phyloP scores from a whole-genome alignment of 2,329 filamentous ascomycete species.

The Penicillium vulpinum region DNA sequence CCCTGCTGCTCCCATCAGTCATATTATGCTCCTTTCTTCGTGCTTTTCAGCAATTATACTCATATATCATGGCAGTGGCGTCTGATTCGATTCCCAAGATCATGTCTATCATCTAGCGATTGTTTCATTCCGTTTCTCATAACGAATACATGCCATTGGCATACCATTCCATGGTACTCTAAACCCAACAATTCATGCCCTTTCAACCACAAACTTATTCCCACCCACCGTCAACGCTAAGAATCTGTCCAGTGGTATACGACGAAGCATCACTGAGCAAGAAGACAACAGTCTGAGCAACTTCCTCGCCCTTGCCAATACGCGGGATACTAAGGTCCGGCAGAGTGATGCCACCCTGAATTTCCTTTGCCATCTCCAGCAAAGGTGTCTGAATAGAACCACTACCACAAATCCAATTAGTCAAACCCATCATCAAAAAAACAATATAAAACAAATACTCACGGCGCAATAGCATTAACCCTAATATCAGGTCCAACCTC shows the following conservation, averaged over 20 bases:
- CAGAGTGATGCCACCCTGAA: slow-evolving; percentile 22
- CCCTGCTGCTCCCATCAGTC: neutral
- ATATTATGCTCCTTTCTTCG: neutral
- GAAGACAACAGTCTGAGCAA: slow-evolving; percentile 50
- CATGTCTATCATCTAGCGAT: neutral
- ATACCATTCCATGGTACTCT: neutral
- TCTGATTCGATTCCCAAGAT: neutral
- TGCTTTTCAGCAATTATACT: slow-evolving; percentile 5
- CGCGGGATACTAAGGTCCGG: slow-evolving; percentile 30
- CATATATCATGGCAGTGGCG: slow-evolving; percentile 8
- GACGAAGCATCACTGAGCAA: slow-evolving; percentile 48
- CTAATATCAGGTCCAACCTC: slow-evolving; percentile 40
- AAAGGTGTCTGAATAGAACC: slow-evolving; percentile 38
- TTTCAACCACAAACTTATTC: slow-evolving; percentile 13
- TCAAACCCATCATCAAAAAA: neutral
- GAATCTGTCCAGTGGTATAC: slow-evolving; percentile 49
- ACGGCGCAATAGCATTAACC: slow-evolving; percentile 48
- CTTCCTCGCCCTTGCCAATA: slow-evolving; percentile 35
- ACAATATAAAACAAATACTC: slow-evolving; percentile 23
- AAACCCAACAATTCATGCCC: neutral
- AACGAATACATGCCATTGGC: neutral
- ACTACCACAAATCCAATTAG: slow-evolving; percentile 16
- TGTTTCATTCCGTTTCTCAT: neutral
- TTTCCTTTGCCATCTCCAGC: slow-evolving; percentile 27
- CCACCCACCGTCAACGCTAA: slow-evolving; percentile 52